Conservation (phyloP, 352 stramenopile species). For the Phytophthora brassicae region DNA sequence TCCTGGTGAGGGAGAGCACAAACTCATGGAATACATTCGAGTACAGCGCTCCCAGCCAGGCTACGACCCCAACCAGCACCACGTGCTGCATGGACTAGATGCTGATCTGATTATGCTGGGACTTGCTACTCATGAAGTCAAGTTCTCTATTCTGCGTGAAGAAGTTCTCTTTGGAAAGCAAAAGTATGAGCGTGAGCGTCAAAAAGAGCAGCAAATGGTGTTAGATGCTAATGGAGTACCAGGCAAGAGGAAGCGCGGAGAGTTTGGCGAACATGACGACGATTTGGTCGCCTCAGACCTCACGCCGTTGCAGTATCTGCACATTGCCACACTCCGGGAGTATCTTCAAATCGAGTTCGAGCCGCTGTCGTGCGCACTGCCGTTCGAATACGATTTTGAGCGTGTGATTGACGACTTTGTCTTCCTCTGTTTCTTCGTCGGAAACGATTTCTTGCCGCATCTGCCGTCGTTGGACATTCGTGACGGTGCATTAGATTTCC, state of each 20-base stretch:
- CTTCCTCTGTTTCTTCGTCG: conserved; percentile 99
- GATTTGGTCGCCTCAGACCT: conserved; percentile 81
- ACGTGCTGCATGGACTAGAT: conserved; percentile 98
- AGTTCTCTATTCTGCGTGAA: conserved; percentile 99
- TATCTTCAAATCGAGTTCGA: conserved; percentile 95
- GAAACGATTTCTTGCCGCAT: conserved; percentile 99
- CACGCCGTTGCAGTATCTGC: conserved; percentile 94
- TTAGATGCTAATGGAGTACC: conserved; percentile 74
- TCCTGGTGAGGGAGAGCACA: conserved; percentile 99
- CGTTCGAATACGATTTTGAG: conserved; percentile 97
- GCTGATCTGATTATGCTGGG: conserved; percentile 99
- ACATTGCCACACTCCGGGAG: conserved; percentile 93
- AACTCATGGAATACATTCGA: conserved; percentile 98
- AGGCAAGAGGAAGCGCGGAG: conserved; percentile 73
- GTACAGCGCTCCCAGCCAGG: conserved; percentile 92
- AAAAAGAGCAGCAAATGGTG: conserved; percentile 63
- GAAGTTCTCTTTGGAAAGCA: conserved; percentile 89
- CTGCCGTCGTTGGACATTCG: conserved; percentile 98
- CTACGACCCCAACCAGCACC: conserved; percentile 97
- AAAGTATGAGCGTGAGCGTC: conserved; percentile 75
- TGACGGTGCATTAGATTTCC: conserved; percentile 97
- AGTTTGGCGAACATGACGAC: conserved; percentile 83
- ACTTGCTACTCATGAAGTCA: conserved; percentile 97
- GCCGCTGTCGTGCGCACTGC: conserved; percentile 68
- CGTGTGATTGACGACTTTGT: conserved; percentile 99